phyloP scores from a whole-genome alignment of 345 rosid genomes.

The Kandelia obovata region DNA sequence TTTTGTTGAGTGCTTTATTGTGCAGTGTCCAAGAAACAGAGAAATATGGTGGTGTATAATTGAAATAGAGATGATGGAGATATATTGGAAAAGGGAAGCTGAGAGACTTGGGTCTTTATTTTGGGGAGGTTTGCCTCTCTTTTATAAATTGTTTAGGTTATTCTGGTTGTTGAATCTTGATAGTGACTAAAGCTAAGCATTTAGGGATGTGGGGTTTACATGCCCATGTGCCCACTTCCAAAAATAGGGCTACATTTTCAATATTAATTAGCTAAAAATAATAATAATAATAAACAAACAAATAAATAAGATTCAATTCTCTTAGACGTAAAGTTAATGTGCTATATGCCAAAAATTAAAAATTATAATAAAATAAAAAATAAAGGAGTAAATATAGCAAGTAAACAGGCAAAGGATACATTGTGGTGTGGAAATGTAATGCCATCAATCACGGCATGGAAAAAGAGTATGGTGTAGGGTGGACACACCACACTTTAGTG shows the following conservation, averaged over 20 bases:
- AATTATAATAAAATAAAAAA: no score
- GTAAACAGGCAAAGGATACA: background rate
- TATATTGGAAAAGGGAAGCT: background rate
- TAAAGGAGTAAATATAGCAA: background rate
- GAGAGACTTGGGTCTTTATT: conserved; percentile 8
- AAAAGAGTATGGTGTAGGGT: conserved; percentile 5
- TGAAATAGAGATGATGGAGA: background rate
- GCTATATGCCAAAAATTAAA: no score
- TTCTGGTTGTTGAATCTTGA: conserved; percentile 19
- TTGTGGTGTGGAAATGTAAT: conserved; percentile 1
- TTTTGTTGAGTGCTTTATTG: background rate
- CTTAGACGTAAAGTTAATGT: no score
- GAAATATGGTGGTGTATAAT: background rate
- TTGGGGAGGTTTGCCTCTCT: background rate
- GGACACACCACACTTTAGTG: background rate
- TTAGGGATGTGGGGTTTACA: conserved; percentile 10
- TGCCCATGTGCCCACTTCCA: conserved; percentile 5
- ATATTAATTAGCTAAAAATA: background rate
- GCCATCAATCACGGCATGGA: conserved; percentile 31
- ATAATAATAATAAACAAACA: no score
- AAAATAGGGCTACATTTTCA: background rate
- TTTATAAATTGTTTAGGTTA: background rate
- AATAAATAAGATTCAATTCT: no score
- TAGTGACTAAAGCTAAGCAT: conserved; percentile 16
- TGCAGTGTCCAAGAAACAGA: background rate